Evolutionary conservation across 2,329 filamentous ascomycete genomes (phyloP), one percentile per base, ranked within the genome.

Genomic region (Calonectria multiphialidica): DNA sequence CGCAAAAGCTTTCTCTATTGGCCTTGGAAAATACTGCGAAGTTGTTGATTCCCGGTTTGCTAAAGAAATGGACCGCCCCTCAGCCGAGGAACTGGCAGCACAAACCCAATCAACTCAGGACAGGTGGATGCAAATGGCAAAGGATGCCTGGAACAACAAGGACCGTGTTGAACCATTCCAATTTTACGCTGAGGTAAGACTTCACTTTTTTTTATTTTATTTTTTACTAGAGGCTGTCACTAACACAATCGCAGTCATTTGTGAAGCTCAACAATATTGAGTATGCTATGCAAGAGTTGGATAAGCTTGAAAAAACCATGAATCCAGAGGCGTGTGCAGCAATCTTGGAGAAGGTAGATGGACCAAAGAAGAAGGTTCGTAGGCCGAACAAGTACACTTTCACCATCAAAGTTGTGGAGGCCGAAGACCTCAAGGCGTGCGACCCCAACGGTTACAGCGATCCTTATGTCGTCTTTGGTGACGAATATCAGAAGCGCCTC

Each of bases 191-290:
- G 94, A 98, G 90, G 95, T 96, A 86, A 84, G 88, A 42, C n/a
- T 28, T 44, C 33, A 49, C 8, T 3, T 15, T 30, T 6, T n/a
- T 30, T 33, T 40, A n/a, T n/a, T n/a, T n/a, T n/a, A n/a, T n/a
- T n/a, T n/a, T n/a, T n/a, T n/a, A n/a, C n/a, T n/a, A n/a, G 25
- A 25, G 10, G 15, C 5, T 21, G 44, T 63, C 70, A 62, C 83
- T 86, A 79, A 86, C 76, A 66, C 16, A 53, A 40, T 12, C 37
- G 49, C 77, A 98, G 94, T 98, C 96, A 6, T 94, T 99, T 79
- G 95, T 99, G 74, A 99, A 98, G 84, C 90, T 99, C 77, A 99
- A 99, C 87, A 98, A 99, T 80, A 93, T 99, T 75, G 96, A 98
- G 84, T 98, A 95, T 84, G 96, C 96, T 6, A 95, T 98, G 85